Conservation (phyloP, 305 asterid species). For the Fraxinus ornus region DNA sequence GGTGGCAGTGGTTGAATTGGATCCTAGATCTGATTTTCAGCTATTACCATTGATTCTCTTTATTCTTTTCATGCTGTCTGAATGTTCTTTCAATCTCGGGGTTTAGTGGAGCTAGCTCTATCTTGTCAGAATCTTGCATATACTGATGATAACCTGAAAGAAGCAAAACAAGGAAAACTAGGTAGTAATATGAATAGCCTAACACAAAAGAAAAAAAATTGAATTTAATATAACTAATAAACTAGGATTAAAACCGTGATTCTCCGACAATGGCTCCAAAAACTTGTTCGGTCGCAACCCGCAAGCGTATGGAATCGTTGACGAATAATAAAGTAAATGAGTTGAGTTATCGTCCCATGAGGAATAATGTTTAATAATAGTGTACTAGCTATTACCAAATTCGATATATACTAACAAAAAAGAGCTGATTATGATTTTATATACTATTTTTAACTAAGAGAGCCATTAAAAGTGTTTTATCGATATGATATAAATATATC, state of each 20-base stretch:
- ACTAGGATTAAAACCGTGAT: neutral
- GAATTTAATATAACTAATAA: neutral
- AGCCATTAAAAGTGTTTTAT: too few relatives aligned
- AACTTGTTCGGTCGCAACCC: neutral
- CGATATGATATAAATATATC: too few relatives aligned
- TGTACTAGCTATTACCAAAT: too few relatives aligned
- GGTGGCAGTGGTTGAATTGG: neutral
- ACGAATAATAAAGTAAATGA: too few relatives aligned
- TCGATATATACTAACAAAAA: too few relatives aligned
- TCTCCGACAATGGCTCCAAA: neutral
- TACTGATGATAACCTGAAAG: neutral
- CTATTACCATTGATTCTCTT: neutral
- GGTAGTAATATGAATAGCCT: neutral
- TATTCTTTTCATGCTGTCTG: neutral
- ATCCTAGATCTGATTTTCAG: neutral
- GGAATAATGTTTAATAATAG: too few relatives aligned
- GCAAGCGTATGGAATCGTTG: neutral
- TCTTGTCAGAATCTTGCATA: neutral
- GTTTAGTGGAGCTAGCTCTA: neutral
- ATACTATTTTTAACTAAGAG: too few relatives aligned
- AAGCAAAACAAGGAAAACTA: neutral
- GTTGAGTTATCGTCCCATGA: too few relatives aligned
- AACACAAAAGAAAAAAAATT: neutral
- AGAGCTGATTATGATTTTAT: too few relatives aligned
- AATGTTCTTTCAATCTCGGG: neutral